Conservation (phyloP, 257 asterid species). For the Nicotiana tomentosiformis region DNA sequence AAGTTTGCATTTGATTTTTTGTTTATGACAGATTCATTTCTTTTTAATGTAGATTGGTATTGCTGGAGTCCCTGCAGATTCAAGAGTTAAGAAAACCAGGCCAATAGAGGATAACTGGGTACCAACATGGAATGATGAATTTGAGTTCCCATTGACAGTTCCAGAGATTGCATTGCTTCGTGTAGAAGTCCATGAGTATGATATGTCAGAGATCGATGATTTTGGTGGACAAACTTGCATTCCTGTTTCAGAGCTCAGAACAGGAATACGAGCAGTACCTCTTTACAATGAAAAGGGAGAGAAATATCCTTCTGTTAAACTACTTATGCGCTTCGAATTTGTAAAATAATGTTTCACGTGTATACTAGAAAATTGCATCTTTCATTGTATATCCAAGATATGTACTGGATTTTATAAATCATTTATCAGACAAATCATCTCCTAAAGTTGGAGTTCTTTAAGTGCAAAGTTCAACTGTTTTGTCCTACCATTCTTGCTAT, state of each 20-base stretch:
- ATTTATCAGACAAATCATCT: not conserved
- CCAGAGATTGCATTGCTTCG: slow-evolving; percentile 77
- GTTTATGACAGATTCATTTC: too few relatives aligned
- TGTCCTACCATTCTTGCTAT: not conserved
- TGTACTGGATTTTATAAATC: not conserved
- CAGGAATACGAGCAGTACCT: slow-evolving; percentile 63
- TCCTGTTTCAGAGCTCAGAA: slow-evolving; percentile 65
- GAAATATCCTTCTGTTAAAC: slow-evolving; percentile 57
- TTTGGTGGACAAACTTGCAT: slow-evolving; percentile 88
- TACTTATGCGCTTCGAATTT: slow-evolving; percentile 52
- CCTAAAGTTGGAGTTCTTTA: not conserved
- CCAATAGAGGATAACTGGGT: slow-evolving; percentile 63
- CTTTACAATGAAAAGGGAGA: slow-evolving; percentile 57
- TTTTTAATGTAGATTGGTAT: slow-evolving; percentile 47
- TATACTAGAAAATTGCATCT: not conserved
- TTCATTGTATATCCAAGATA: not conserved
- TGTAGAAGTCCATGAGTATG: slow-evolving; percentile 77
- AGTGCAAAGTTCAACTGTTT: not conserved
- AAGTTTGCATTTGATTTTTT: too few relatives aligned
- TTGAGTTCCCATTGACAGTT: slow-evolving; percentile 50
- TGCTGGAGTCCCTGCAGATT: slow-evolving; percentile 65
- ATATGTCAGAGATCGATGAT: slow-evolving; percentile 65
- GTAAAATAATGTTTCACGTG: slow-evolving; percentile 16
- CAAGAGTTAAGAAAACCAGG: slow-evolving; percentile 41
- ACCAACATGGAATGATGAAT: slow-evolving; percentile 72